Conservation (phyloP, 1,139 yeast species). For the Scheffersomyces titani region DNA sequence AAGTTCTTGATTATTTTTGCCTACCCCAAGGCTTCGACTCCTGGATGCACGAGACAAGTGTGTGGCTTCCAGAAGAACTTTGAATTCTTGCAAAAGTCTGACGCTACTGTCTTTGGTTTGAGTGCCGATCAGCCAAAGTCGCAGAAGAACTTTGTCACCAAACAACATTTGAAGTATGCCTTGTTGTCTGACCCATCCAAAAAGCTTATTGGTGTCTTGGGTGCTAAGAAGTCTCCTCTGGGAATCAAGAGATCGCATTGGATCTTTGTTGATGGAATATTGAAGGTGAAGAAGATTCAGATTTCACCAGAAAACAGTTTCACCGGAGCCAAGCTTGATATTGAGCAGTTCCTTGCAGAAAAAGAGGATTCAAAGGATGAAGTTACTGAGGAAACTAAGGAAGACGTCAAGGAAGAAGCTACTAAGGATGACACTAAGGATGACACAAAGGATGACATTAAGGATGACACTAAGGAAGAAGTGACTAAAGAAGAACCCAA, state of each 20-base stretch:
- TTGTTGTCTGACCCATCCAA: conserved; percentile 76
- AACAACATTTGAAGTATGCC: conserved; percentile 71
- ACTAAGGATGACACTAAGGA: not conserved
- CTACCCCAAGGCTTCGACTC: conserved; percentile 92
- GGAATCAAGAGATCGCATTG: conserved; percentile 89
- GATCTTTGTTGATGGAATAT: conserved; percentile 78
- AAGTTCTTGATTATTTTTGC: conserved; percentile 67
- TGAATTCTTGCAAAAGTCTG: conserved; percentile 52
- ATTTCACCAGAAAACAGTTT: conserved; percentile 82
- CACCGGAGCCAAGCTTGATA: conserved; percentile 58
- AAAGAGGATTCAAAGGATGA: conserved; percentile 8
- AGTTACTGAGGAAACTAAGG: conserved; percentile 4
- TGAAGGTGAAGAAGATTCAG: conserved; percentile 62
- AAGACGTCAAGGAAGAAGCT: not conserved
- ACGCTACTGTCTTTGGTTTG: conserved; percentile 60
- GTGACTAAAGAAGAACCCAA: not conserved
- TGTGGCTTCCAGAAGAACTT: conserved; percentile 79
- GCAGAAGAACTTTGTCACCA: conserved; percentile 72
- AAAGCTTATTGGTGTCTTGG: conserved; percentile 68
- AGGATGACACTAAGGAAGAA: not conserved
- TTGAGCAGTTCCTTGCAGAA: conserved; percentile 33
- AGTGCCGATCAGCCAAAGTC: conserved; percentile 76
- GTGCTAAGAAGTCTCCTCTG: conserved; percentile 78
- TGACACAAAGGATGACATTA: not conserved
- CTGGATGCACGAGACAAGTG: conserved; percentile 94